phyloP scores from a whole-genome alignment of 768 basidiomycete species.

The Udeniomyces megalosporus region DNA sequence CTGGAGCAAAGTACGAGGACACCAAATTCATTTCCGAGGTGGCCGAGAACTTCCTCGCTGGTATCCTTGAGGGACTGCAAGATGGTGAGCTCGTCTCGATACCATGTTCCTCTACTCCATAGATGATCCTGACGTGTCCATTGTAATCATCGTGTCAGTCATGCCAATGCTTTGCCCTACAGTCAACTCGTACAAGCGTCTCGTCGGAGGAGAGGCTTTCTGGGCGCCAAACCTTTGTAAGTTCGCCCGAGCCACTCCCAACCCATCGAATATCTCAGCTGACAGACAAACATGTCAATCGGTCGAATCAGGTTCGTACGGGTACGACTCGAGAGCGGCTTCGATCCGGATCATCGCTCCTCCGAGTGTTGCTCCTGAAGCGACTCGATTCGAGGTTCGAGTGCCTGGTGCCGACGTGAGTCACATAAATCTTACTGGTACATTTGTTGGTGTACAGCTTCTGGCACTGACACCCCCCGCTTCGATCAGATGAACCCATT shows the following conservation, averaged over 20 bases:
- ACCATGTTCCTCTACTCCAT: background rate
- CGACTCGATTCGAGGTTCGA: conserved; percentile 82
- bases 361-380: conserved; percentile 60
- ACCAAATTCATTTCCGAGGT: conserved; percentile 66
- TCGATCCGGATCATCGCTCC: conserved; percentile 85
- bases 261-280: too few species aligned
- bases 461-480: background rate
- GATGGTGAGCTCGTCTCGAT: conserved; percentile 50
- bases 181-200: conserved; percentile 92
- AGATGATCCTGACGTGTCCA: background rate
- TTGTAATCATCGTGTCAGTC: too few species aligned
- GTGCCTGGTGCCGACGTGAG: conserved; percentile 89
- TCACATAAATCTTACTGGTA: background rate
- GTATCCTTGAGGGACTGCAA: conserved; percentile 69
- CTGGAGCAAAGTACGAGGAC: conserved; percentile 58
- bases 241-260: too few species aligned
- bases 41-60: conserved; percentile 88
- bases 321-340: conserved; percentile 65
- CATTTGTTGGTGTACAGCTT: background rate
- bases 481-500: conserved; percentile 50
- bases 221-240: conserved; percentile 20
- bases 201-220: conserved; percentile 65
- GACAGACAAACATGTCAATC: too few species aligned
- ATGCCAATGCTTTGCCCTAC: conserved; percentile 76
- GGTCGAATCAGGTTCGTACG: conserved; percentile 3